Conservation (phyloP, 2,329 filamentous ascomycete species). For the Coniochaeta prunicola region DNA sequence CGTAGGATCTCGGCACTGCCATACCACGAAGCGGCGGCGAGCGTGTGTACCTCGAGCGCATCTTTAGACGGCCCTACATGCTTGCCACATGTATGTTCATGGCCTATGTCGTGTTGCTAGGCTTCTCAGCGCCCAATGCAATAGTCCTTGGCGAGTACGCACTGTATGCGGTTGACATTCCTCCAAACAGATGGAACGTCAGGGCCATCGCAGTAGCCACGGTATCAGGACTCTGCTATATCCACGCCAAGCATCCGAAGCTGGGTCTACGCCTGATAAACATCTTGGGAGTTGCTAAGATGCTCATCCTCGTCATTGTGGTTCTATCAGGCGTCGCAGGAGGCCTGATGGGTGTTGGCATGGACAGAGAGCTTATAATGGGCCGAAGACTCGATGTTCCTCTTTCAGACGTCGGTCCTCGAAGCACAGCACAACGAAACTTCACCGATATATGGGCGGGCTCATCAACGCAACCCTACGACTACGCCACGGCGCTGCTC, state of each 20-base stretch:
- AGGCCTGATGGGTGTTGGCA: slow-evolving; percentile 22
- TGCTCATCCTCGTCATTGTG: slow-evolving; percentile 39
- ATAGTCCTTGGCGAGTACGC: slow-evolving; percentile 45
- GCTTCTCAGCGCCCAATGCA: slow-evolving; percentile 44
- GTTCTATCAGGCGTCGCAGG: slow-evolving; percentile 34
- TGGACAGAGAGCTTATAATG: slow-evolving; percentile 8
- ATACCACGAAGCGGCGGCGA: slow-evolving; percentile 41
- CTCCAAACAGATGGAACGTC: slow-evolving; percentile 39
- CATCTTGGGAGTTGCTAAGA: slow-evolving; percentile 38
- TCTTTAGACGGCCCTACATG: slow-evolving; percentile 42
- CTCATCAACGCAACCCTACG: slow-evolving; percentile 31
- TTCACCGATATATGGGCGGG: slow-evolving; percentile 31
- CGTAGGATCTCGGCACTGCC: slow-evolving; percentile 32
- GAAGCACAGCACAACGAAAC: slow-evolving; percentile 29
- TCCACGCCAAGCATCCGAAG: slow-evolving; percentile 37
- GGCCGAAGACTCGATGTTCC: slow-evolving; percentile 14
- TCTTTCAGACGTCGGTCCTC: slow-evolving; percentile 14
- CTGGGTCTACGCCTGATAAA: slow-evolving; percentile 41
- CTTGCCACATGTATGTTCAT: slow-evolving; percentile 46
- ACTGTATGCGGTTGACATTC: slow-evolving; percentile 33
- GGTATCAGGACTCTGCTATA: slow-evolving; percentile 36
- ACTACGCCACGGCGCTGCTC: slow-evolving; percentile 42
- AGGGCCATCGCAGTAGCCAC: slow-evolving; percentile 37
- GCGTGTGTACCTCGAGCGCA: slow-evolving; percentile 45
- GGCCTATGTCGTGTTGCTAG: slow-evolving; percentile 40